Evolutionary conservation across 1,284 basidiomycete genomes (phyloP).

Genomic region (Singerocomus inundabilis): DNA sequence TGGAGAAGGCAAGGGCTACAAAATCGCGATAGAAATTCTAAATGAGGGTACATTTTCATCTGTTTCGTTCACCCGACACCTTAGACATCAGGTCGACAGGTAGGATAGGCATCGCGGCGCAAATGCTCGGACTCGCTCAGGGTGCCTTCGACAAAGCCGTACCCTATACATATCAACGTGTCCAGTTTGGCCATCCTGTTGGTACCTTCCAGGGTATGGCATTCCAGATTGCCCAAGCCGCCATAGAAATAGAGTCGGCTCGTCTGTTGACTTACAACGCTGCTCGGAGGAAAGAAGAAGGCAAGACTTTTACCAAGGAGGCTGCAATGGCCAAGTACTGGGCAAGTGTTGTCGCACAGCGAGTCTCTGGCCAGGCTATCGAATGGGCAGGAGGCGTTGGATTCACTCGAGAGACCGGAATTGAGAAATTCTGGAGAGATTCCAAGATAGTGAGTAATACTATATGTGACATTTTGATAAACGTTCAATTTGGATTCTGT

Average conservation of each 20-base stretch:
- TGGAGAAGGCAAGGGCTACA: constrained; percentile 93
- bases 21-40: constrained; percentile 96
- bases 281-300: constrained; percentile 90
- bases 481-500: constrained; percentile 7
- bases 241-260: constrained; percentile 90
- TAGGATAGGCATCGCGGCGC: constrained; percentile 95
- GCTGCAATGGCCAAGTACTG: constrained; percentile 97
- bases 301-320: constrained; percentile 84
- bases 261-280: constrained; percentile 96
- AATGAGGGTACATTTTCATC: constrained; percentile 69
- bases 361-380: constrained; percentile 85
- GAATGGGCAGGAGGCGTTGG: constrained; percentile 98
- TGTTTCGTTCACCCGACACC: background rate
- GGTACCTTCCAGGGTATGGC: constrained; percentile 95
- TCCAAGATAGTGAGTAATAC: constrained; percentile 82
- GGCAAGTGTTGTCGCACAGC: constrained; percentile 86
- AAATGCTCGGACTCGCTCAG: constrained; percentile 96
- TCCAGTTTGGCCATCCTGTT: constrained; percentile 92
- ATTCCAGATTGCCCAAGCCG: constrained; percentile 90
- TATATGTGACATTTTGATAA: background rate
- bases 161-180: constrained; percentile 90
- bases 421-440: constrained; percentile 95
- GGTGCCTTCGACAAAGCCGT: constrained; percentile 94
- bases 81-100: constrained; percentile 37
- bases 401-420: constrained; percentile 91